Evolutionary conservation across 495 filamentous ascomycete species (phyloP).

Genomic region (Penicillium lividum): DNA sequence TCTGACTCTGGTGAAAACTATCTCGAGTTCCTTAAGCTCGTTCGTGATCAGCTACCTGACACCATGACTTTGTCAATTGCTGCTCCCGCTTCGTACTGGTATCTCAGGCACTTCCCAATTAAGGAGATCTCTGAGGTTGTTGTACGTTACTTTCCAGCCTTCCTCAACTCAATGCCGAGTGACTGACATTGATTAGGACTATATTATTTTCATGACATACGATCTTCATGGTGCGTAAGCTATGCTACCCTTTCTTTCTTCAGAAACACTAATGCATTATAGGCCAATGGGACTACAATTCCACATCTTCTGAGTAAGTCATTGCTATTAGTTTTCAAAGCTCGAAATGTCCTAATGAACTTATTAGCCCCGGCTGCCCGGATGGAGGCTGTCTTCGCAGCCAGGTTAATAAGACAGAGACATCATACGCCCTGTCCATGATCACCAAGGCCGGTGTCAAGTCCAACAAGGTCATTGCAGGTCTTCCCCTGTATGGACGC

Average conservation of each 20-base stretch:
- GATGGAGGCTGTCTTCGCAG: too few species aligned
- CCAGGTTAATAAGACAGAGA: conserved; percentile 21
- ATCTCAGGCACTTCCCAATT: conserved; percentile 34
- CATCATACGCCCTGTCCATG: conserved; percentile 39
- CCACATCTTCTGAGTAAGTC: neutral
- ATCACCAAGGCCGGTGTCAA: conserved; percentile 52
- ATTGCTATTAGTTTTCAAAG: too few species aligned
- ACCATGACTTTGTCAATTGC: conserved; percentile 21
- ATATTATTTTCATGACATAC: conserved; percentile 41
- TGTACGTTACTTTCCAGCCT: too few species aligned
- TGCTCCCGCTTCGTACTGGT: conserved; percentile 32
- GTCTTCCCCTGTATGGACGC: neutral
- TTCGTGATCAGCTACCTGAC: conserved; percentile 5
- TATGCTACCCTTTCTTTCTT: too few species aligned
- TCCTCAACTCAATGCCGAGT: too few species aligned
- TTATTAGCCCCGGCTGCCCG: too few species aligned
- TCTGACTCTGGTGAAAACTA: conserved; percentile 34
- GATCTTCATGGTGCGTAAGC: conserved; percentile 25
- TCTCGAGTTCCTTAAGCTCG: conserved; percentile 21
- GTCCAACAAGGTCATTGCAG: neutral
- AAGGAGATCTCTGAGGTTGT: conserved; percentile 19
- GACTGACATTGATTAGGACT: conserved; percentile 18
- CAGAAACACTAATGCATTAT: too few species aligned
- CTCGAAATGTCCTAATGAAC: too few species aligned
- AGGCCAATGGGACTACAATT: conserved; percentile 3